phyloP scores from a whole-genome alignment of 169 alveolate species.

The Condylostoma magnum region DNA sequence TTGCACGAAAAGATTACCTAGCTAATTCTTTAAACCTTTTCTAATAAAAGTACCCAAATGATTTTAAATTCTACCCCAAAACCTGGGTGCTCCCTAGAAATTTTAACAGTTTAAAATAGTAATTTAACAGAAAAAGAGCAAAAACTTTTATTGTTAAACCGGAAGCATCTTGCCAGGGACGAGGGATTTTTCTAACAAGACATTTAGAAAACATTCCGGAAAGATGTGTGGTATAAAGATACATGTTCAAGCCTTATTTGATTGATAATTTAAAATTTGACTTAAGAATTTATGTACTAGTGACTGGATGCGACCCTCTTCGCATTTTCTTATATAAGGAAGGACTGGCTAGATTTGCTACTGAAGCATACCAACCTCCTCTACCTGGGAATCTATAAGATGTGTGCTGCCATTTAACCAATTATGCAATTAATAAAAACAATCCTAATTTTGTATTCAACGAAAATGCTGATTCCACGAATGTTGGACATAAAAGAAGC shows the following conservation, averaged over 20 bases:
- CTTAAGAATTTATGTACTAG: slow-evolving; percentile 91
- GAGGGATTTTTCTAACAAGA: slow-evolving; percentile 82
- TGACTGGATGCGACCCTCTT: slow-evolving; percentile 90
- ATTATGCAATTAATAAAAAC: slow-evolving; percentile 86
- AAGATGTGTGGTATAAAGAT: slow-evolving; percentile 81
- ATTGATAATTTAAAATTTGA: slow-evolving; percentile 92
- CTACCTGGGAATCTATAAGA: slow-evolving; percentile 61
- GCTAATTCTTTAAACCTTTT: slow-evolving; percentile 80
- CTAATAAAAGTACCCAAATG: slow-evolving; percentile 77
- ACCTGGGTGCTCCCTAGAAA: slow-evolving; percentile 91
- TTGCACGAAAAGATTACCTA: slow-evolving; percentile 81
- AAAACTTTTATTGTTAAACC: slow-evolving; percentile 91
- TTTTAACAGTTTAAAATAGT: slow-evolving; percentile 57
- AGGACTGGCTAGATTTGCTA: slow-evolving; percentile 91
- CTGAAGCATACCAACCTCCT: slow-evolving; percentile 79
- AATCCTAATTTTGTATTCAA: slow-evolving; percentile 68
- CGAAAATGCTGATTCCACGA: slow-evolving; percentile 51
- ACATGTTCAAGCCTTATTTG: slow-evolving; percentile 87
- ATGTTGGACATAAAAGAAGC: slow-evolving; percentile 76
- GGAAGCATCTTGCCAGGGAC: slow-evolving; percentile 89
- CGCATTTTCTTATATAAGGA: slow-evolving; percentile 75
- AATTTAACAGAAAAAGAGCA: slow-evolving; percentile 44
- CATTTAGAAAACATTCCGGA: slow-evolving; percentile 70
- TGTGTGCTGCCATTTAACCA: slow-evolving; percentile 86
- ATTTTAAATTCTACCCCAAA: slow-evolving; percentile 88